Evolutionary conservation across 768 basidiomycete species (phyloP), one percentile per base, ranked within the genome.

Genomic region (Fomitopsis serialis): DNA sequence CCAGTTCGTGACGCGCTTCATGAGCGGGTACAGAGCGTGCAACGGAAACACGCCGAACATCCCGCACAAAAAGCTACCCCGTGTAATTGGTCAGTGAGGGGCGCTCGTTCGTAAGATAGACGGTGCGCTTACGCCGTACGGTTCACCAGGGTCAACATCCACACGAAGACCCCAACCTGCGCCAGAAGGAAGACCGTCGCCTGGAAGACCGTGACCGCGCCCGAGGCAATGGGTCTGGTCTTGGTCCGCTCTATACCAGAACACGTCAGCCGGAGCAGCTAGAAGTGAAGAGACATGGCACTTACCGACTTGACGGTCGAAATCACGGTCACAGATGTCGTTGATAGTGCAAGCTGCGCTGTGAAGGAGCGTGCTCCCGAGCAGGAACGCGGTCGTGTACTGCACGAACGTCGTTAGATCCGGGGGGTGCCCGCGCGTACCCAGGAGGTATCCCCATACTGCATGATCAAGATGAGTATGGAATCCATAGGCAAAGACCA

Each of bases 1-100:
- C 81, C 81, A 84, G 56, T 81, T 67, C 0, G 82, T 84, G 37
- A 76, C 64, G 7, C 81, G 72, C 57, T 84, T 84, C 50, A 81
- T 68, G 15, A 82, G 68, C 8, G 82, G 82, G 63, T 79, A 80
- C 40, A 42, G 40, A 10, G 56, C 44, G 6, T 57, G 53, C 46
- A 63, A 47, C 13, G 60, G 55, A 8, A 64, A 48, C 22, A 60
- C 45, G 32, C 55, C 54, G 37, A 58, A 25, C 42, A 63, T 37
- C 17, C 56, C 59, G 4, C 54, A 54, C 48, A 45, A 54, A 23
- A 58, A 58, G 15, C 54, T 58, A 32, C 29, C 29, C 21, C 13
- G 9, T 17, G 21, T 37, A 12, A 22, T 25, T 19, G 42, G 36
- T 19, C 42, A 35, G 23, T 36, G 40, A 50, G 5, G 42, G 13